Evolutionary conservation across 768 basidiomycete genomes (phyloP).

Genomic region (Lepiota brunneoincarnata): DNA sequence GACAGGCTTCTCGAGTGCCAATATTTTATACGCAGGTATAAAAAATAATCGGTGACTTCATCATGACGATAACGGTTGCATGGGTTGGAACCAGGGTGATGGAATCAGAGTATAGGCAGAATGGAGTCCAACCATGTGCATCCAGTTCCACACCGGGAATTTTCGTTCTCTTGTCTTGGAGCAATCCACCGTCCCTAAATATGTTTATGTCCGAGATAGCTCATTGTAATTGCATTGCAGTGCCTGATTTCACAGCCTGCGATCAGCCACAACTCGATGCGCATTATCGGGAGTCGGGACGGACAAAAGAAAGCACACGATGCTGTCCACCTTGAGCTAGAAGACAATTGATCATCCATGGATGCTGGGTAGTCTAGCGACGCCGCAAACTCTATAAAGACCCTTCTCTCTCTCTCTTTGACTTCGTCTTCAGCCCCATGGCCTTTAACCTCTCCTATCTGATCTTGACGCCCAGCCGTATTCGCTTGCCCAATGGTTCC

Average conservation of each 20-base stretch:
- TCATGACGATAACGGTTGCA: conserved; percentile 5
- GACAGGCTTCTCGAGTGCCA: neutral
- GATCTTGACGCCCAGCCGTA: conserved; percentile 48
- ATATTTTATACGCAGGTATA: neutral
- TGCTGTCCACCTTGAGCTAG: too few species aligned
- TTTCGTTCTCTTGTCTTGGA: neutral
- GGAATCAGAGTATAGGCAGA: conserved; percentile 1
- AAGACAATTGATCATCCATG: too few species aligned
- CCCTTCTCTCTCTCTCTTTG: neutral
- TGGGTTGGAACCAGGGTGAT: neutral
- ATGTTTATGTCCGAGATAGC: too few species aligned
- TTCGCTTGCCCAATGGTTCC: conserved; percentile 47
- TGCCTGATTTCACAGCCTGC: too few species aligned
- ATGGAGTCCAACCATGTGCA: neutral
- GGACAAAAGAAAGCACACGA: too few species aligned
- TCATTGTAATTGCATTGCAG: too few species aligned
- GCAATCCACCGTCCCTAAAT: neutral
- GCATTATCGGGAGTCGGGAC: too few species aligned
- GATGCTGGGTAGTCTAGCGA: too few species aligned
- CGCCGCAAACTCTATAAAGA: neutral
- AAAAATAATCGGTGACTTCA: conserved; percentile 10
- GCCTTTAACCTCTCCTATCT: conserved; percentile 52
- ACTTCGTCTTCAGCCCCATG: conserved; percentile 13
- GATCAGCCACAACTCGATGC: too few species aligned
- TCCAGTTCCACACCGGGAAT: neutral